Evolutionary conservation across 139 green algal species (phyloP), one percentile per base, ranked within the genome.

Genomic region (Coccomyxa sp.): DNA sequence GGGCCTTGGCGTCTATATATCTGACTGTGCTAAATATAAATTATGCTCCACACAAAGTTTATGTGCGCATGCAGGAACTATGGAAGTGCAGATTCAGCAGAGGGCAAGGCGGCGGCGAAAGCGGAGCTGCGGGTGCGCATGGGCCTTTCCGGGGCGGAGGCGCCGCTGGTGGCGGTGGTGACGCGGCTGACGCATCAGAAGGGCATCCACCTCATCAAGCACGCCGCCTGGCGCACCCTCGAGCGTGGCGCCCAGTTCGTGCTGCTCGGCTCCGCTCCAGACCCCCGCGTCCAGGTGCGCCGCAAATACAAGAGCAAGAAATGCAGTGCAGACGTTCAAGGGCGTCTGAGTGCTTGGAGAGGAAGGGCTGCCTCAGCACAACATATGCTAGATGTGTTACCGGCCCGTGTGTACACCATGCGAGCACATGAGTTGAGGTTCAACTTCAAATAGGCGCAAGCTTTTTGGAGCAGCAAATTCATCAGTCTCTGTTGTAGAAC

Each of bases 201-300:
- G 91, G 96, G 96, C 82, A 98, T 98, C 82, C 94, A 99, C 89
- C 93, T 99, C n/a, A 99, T 99, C 90, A 96, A 97, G 83, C 95
- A 98, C 83, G 93, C 94, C n/a, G 92, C 91, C 18, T 97, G 87
- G 88, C 88, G 94, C 77, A 96, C 94, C 28, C 80, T 97, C 79
- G 95, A 98, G 87, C 91, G 95, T 0, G 93, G 93, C 27, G 94
- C 88, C 9, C 97, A 99, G 93, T 99, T 99, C 87, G 95, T 99
- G 84, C 92, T 99, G 83, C 96, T 99, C 63, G 97, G 97, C 30
- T 96, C 91, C 67, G 82, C 84, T 0, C 84, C 82, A 31, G 81
- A 88, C 68, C 76, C 85, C 13, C 71, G 77, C 18, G 85, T 88
- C 1, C 85, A 86, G 82, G 82, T 85, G 13, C 10, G 74, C 68